Evolutionary conservation across 768 basidiomycete genomes (phyloP).

Genomic region (Trametes cubensis): DNA sequence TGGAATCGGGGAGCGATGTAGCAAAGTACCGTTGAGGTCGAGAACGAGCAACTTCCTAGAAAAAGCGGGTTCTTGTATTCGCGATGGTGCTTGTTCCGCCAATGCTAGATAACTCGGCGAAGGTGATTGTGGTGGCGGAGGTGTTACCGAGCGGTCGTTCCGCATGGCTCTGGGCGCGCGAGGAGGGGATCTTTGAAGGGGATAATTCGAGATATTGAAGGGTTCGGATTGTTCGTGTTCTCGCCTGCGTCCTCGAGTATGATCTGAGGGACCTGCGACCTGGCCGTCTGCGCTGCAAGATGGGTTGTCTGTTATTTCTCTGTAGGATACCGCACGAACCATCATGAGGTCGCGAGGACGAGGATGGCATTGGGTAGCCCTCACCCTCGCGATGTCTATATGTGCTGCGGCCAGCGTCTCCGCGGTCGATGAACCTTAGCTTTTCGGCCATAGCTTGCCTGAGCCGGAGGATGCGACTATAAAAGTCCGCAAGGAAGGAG

Average conservation of each 20-base stretch:
- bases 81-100: slow-evolving; percentile 34
- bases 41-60: slow-evolving; percentile 70
- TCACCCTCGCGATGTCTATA: slow-evolving; percentile 16
- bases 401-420: no score
- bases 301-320: slow-evolving; percentile 3
- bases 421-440: no score
- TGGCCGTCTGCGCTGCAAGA: slow-evolving; percentile 3
- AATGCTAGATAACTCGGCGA: slow-evolving; percentile 41
- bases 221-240: not conserved
- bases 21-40: slow-evolving; percentile 76
- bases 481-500: no score
- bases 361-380: slow-evolving; percentile 10
- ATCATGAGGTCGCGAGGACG: slow-evolving; percentile 5
- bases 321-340: slow-evolving; percentile 12
- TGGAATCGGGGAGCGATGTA: slow-evolving; percentile 52
- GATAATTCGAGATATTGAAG: not conserved
- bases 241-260: not conserved
- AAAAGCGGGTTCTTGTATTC: slow-evolving; percentile 30
- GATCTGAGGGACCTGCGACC: not conserved
- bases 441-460: no score
- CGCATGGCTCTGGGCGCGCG: slow-evolving; percentile 9
- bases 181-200: not conserved
- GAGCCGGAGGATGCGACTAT: no score
- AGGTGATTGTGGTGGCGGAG: slow-evolving; percentile 33
- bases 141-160: slow-evolving; percentile 19